Conservation (phyloP, 2,329 filamentous ascomycete genomes). For the Aplosporella prunicola region DNA sequence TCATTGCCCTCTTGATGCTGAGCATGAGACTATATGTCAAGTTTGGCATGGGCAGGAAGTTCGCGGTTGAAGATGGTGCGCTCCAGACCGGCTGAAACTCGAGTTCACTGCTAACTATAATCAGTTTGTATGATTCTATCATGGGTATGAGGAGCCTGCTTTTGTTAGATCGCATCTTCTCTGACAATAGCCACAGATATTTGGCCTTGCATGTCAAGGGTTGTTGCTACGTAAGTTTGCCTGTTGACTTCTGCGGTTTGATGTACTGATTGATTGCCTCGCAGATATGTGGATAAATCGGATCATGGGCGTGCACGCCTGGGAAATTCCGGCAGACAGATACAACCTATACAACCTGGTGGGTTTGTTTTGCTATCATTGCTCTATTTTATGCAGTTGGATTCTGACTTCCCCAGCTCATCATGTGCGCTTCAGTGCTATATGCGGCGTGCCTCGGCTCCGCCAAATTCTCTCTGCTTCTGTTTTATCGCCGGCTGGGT, state of each 20-base stretch:
- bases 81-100: neutral
- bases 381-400: too few relatives aligned
- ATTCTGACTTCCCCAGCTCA: conserved; percentile 7
- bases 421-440: conserved; percentile 13
- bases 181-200: neutral
- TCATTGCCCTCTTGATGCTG: conserved; percentile 17
- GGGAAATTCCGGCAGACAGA: conserved; percentile 16
- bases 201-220: neutral
- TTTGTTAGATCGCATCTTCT: neutral
- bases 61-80: conserved; percentile 22
- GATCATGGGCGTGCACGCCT: conserved; percentile 17
- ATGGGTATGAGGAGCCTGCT: too few relatives aligned
- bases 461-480: conserved; percentile 15
- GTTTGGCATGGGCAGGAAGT: conserved; percentile 15
- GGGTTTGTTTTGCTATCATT: neutral
- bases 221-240: neutral
- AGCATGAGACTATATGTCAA: conserved; percentile 22
- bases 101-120: neutral
- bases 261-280: conserved; percentile 12
- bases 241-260: too few relatives aligned
- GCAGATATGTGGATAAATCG: conserved; percentile 7
- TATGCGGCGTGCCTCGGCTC: conserved; percentile 14
- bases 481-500: conserved; percentile 14
- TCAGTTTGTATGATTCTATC: neutral
- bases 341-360: conserved; percentile 13